phyloP scores from a whole-genome alignment of 1,284 basidiomycete species.

The Cryptococcus depauperatus region DNA sequence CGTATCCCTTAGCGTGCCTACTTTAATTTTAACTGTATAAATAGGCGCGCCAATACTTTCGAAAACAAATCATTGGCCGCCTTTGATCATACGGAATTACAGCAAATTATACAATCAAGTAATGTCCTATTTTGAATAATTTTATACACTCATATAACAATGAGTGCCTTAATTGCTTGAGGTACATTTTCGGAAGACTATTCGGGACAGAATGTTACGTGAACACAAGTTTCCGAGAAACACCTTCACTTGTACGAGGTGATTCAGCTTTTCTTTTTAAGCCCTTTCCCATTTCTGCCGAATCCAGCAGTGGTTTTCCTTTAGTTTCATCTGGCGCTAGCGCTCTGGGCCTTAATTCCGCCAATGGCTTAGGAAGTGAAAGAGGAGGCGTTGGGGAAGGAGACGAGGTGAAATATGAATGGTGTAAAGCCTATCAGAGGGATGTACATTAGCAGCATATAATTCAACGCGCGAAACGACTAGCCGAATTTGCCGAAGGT shows the following conservation, averaged over 20 bases:
- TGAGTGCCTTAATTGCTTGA: too few species aligned
- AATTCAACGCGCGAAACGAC: constrained; percentile 21
- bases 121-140: too few species aligned
- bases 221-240: constrained; percentile 16
- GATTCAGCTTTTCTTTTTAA: constrained; percentile 37
- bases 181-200: too few species aligned
- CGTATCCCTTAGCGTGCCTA: too few species aligned
- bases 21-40: too few species aligned
- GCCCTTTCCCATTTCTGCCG: constrained; percentile 1
- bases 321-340: constrained; percentile 38
- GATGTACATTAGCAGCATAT: neutral
- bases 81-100: too few species aligned
- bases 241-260: constrained; percentile 15
- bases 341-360: constrained; percentile 39
- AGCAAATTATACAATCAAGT: too few species aligned
- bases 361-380: constrained; percentile 39
- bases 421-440: constrained; percentile 38
- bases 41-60: too few species aligned
- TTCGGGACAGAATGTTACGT: constrained; percentile 10
- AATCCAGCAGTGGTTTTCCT: constrained; percentile 29
- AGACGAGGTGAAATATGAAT: constrained; percentile 37
- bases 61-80: too few species aligned
- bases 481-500: constrained; percentile 68
- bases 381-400: constrained; percentile 39
- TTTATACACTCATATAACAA: too few species aligned